Evolutionary conservation across 2,329 filamentous ascomycete genomes (phyloP), one percentile per base, ranked within the genome.

Genomic region (Ceratocystis albifundus): DNA sequence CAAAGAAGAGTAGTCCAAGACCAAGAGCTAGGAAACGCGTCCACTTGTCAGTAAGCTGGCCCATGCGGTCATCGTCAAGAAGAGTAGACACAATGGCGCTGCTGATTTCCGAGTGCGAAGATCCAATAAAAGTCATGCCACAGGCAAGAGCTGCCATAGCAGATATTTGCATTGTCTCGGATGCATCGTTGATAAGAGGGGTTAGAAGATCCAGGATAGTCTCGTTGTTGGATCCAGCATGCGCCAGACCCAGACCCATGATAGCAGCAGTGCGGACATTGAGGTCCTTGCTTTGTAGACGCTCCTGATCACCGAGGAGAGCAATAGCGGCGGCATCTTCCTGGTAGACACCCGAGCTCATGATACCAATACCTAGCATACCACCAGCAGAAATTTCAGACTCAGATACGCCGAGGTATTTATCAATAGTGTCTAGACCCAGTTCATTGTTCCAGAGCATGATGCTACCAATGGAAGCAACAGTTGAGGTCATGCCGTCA

Each of bases 11-110:
- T 30, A 99, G 82, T 1, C 93, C 94, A 69, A 99, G 82, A 70
- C 94, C 94, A 53, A 99, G 86, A 22, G 90, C 92, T 79, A 99
- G 88, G 79, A 99, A 99, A 20, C 94, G 87, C 41, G 92, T 94
- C 94, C 94, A 99, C 78, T 97, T 99, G 77, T 97, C 90, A 71
- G 95, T 96, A 68, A 99, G 80, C 75, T 96, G 92, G 72, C 84
- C 87, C 77, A 88, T 88, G 67, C 92, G 86, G 68, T 97, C 93
- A 67, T 97, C 93, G 71, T 99, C 94, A 76, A 99, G 84, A 71
- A 99, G 81, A 0, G 93, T 96, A 66, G 89, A 90, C 65, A 97
- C 87, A 71, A 99, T 94, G 8, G 92, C 88, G 76, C 96, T 90
- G 70, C 88, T 94, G 68, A 97, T 88, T 71, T 96, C 90, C 45